phyloP scores from a whole-genome alignment of 1,284 basidiomycete genomes.

The Cutaneotrichosporon cavernicola region DNA sequence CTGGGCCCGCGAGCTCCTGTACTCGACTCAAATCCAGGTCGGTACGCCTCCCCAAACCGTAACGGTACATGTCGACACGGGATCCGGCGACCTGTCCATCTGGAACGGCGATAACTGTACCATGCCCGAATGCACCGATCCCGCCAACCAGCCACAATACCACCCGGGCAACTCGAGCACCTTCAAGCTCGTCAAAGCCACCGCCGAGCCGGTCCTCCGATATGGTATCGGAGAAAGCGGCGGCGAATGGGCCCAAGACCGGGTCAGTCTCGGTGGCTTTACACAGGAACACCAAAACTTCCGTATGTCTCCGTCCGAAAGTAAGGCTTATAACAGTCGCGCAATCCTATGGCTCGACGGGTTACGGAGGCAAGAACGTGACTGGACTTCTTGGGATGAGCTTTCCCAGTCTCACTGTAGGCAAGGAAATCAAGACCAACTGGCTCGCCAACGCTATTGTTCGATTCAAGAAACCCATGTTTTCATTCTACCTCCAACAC shows the following conservation, averaged over 20 bases:
- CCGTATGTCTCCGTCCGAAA: conserved; percentile 47
- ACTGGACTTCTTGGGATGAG: conserved; percentile 58
- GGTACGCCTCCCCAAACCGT: conserved; percentile 56
- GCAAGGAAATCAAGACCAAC: conserved; percentile 37
- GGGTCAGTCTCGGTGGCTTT: conserved; percentile 76
- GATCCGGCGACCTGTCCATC: conserved; percentile 55
- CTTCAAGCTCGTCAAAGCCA: conserved; percentile 26
- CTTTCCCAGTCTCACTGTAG: conserved; percentile 54
- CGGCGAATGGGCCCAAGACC: conserved; percentile 69
- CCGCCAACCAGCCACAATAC: conserved; percentile 31
- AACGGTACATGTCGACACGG: conserved; percentile 57
- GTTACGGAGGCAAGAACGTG: conserved; percentile 30
- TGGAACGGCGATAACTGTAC: conserved; percentile 27
- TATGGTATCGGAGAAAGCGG: conserved; percentile 77
- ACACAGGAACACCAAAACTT: conserved; percentile 67
- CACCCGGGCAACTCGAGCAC: conserved; percentile 36
- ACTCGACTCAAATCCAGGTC: conserved; percentile 44
- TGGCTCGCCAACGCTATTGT: conserved; percentile 5
- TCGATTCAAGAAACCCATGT: conserved; percentile 1
- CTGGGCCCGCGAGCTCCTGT: conserved; percentile 24
- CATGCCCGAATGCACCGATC: conserved; percentile 37
- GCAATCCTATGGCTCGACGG: conserved; percentile 7
- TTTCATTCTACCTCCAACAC: conserved; percentile 10
- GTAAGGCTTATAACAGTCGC: background rate
- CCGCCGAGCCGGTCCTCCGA: conserved; percentile 62